Base-by-base conservation (phyloP, 2,329 filamentous ascomycete genomes). In the Hymenoscyphus fraxineus region DNA sequence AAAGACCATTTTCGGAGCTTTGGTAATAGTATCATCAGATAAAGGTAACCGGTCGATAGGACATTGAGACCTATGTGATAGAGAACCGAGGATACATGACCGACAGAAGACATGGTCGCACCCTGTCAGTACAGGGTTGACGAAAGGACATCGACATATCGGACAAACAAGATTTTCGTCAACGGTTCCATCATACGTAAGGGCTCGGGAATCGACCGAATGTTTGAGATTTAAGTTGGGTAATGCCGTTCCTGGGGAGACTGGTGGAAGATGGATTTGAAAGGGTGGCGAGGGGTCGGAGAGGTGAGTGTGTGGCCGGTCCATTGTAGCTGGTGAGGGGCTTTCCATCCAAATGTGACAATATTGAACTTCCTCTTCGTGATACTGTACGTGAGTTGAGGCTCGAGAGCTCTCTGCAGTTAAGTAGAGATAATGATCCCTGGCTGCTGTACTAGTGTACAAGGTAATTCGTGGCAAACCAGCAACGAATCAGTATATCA, bases 21-120 rank as follows among this genome's bases (percentile, higher is more conserved):
- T 60, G 6, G 69, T 69, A 22, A 72, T 59, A 22, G 76, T 73
- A 65, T 79, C 75, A 10, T 76, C 71, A 13, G 74, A 73, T 38
- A 80, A 68, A 1, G 77, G 76, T 15, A 79, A 79, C n/a, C 86
- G 80, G 73, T 88, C 86, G 63, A 88, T 81, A 2, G 86, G 86
- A 65, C 86, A 88, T 40, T 78, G 75, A 63, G 78, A 73, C 60
- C 77, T 79, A 40, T 78, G 72, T 60, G 76, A 74, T 61, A 80
- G 65, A 7, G 81, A 78, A 65, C 79, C 77, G 56, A 76, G 70
- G 32, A 88, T 77, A 71, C 87, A 89, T 4, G 78, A 78, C 60
- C 82, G 81, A 71, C 87, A 89, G 72, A 89, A 89, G 13, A 85
- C 86, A 73, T 89, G 87, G 64, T 87, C 84, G 75, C 87, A 89